Evolutionary conservation across 331 rosid species (phyloP).

Genomic region (Stylosanthes scabra): DNA sequence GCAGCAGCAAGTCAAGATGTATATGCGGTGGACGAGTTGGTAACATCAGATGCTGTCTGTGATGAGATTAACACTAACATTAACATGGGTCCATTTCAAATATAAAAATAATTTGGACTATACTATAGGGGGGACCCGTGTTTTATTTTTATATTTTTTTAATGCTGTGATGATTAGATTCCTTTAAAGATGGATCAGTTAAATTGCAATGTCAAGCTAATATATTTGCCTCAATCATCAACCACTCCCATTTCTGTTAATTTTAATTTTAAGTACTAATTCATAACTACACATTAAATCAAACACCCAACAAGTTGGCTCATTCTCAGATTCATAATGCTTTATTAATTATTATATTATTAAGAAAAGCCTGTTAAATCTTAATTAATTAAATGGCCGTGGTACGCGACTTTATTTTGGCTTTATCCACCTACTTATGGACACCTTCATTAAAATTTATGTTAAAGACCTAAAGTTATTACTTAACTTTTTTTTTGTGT

Average conservation of each 20-base stretch:
- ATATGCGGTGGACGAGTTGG: background rate
- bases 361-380: background rate
- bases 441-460: background rate
- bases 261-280: background rate
- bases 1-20: background rate
- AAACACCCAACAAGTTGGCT: background rate
- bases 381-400: background rate
- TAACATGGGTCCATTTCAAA: background rate
- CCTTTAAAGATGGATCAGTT: background rate
- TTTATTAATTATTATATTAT: background rate
- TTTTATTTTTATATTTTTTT: background rate
- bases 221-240: background rate
- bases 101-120: background rate
- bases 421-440: background rate
- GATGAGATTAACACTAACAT: slow-evolving; percentile 3
- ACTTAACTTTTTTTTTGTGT: too few relatives aligned
- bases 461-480: too few relatives aligned
- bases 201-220: background rate
- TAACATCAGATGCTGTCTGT: background rate
- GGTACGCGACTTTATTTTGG: background rate
- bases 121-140: background rate
- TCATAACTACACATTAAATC: background rate
- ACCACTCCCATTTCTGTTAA: background rate
- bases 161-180: background rate
- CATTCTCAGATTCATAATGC: background rate